phyloP scores from a whole-genome alignment of 2,329 filamentous ascomycete species.

The Diaporthe destruens region DNA sequence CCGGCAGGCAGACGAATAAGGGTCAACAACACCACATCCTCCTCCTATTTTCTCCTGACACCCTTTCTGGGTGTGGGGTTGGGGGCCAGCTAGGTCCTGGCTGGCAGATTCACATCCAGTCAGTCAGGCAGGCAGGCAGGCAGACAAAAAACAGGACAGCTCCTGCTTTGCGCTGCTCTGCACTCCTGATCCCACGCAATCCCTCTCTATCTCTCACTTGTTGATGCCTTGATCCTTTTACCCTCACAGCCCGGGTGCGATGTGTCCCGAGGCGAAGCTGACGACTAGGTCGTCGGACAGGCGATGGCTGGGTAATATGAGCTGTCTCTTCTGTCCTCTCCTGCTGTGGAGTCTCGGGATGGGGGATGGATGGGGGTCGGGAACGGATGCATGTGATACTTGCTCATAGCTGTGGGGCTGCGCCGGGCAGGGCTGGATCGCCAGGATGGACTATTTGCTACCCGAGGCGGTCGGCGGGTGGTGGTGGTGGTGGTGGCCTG shows the following conservation, averaged over 20 bases:
- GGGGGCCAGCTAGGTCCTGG: slow-evolving; percentile 9
- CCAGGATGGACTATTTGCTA: background rate
- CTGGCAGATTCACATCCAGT: background rate
- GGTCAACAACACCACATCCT: background rate
- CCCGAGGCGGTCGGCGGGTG: background rate
- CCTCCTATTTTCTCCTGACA: background rate
- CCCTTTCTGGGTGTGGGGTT: background rate
- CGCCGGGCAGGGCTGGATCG: too few species aligned
- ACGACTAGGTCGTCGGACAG: background rate
- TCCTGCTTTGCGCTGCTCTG: background rate
- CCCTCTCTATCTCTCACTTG: background rate
- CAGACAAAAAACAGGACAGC: background rate
- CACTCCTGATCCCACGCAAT: background rate
- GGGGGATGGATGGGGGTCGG: too few species aligned
- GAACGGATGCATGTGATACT: background rate
- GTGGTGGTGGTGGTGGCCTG: background rate
- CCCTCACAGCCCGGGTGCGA: background rate
- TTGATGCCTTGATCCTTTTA: background rate
- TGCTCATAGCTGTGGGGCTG: background rate
- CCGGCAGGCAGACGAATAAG: background rate
- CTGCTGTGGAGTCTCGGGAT: background rate
- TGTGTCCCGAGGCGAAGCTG: background rate
- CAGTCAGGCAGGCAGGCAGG: too few species aligned
- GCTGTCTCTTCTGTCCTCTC: background rate
- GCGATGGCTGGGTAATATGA: background rate